Conservation (phyloP, 148 eudicot genomes). For the Amaranthus hypochondriacus region DNA sequence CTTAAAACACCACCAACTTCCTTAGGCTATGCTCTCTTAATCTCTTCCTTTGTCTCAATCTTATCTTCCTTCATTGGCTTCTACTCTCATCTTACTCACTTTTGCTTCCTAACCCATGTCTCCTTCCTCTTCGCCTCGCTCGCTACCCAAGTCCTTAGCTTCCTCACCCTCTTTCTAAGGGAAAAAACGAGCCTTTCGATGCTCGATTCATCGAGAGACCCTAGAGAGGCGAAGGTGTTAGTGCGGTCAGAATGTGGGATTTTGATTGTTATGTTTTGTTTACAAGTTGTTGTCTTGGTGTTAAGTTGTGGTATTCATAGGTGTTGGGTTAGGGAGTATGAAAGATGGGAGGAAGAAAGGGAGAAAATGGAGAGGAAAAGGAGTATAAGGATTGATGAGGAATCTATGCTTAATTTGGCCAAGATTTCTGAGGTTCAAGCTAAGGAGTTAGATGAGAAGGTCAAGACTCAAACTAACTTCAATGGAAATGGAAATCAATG, state of each 20-base stretch:
- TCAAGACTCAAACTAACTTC: constrained; percentile 20
- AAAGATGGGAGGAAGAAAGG: constrained; percentile 43
- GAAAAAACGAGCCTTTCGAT: constrained; percentile 53
- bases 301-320: constrained; percentile 51
- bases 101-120: constrained; percentile 53
- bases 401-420: constrained; percentile 37
- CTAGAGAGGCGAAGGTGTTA: constrained; percentile 55
- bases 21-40: constrained; percentile 47
- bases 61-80: constrained; percentile 62
- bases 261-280: constrained; percentile 56
- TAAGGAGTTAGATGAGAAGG: constrained; percentile 29
- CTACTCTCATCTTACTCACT: constrained; percentile 50
- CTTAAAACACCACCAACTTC: constrained; percentile 62
- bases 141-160: constrained; percentile 36
- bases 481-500: not conserved
- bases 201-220: constrained; percentile 49
- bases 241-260: constrained; percentile 68
- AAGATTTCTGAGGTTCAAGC: constrained; percentile 36
- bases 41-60: constrained; percentile 45
- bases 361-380: constrained; percentile 39
- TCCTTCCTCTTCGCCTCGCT: constrained; percentile 57
- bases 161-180: constrained; percentile 44
- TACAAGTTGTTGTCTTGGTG: constrained; percentile 45
- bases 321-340: constrained; percentile 56
- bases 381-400: constrained; percentile 39